Base-by-base conservation (phyloP, 257 asterid species). In the Solanum pimpinellifolium region DNA sequence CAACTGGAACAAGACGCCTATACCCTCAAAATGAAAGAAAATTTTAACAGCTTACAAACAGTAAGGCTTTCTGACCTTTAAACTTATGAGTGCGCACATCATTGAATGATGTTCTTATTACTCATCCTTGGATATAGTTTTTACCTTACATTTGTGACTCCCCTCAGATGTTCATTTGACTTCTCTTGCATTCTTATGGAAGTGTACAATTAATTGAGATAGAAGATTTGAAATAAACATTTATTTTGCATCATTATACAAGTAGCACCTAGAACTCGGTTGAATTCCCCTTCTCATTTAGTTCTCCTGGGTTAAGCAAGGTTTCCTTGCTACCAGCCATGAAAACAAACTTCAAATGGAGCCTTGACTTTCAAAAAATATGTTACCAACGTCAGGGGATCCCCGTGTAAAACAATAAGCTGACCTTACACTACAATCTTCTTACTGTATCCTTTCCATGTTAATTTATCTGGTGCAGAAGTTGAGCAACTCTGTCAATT, bases 1-100 rank as follows among this genome's bases (percentile, higher is more conserved):
- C 97, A 95, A 86, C 89, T 95, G 92, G 98, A 94, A 33, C 92
- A 89, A 87, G 98, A 95, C 90, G 90, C 93, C 82, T 98, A 97
- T 90, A 94, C 94, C 86, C 90, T 94, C 83, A 94, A 92, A 89
- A 90, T 91, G 88, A 95, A 94, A 87, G 95, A 93, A 86, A 95
- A 94, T 88, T 90, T 94, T 85, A 87, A 94, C 91, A 91, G 91
- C 87, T 90, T 97, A 88, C 93, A 94, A 86, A 93, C 91, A 31
- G 98, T 95, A 89, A 92, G 98, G 80, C 23, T 73, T 89, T 69
- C 75, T 29, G 41, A 15, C 12, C 76, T 29, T 7, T 69, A 29
- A 29, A 69, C 13, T 69, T 29, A 69, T 69, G 41, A 69, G 20
- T 47, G 59, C 56, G 5, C 35, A 33, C 35, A 3, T 35, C 39